These are phyloP conservation scores for Cudoniella acicularis DNA, from an alignment of 495 filamentous ascomycete species.

Conservation along the genomic window DNA sequence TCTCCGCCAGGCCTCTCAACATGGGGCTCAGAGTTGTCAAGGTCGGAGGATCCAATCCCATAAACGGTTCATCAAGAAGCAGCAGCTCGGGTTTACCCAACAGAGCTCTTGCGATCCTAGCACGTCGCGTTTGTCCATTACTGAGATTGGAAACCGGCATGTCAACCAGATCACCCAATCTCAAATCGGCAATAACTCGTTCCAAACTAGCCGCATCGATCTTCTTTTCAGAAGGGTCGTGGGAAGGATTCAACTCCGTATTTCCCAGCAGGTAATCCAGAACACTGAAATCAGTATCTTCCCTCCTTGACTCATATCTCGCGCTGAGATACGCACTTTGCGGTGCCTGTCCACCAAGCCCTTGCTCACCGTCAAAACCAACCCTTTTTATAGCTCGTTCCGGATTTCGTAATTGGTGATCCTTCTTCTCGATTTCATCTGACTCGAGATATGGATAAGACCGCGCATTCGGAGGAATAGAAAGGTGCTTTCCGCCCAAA, in stretches of 20 bases:
- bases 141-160: slow-evolving; percentile 85
- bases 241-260: slow-evolving; percentile 67
- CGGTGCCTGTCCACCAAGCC: slow-evolving; percentile 30
- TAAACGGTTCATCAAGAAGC: slow-evolving; percentile 91
- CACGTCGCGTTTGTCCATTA: slow-evolving; percentile 86
- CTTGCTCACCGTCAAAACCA: slow-evolving; percentile 67
- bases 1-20: slow-evolving; percentile 59
- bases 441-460: slow-evolving; percentile 71
- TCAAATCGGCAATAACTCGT: slow-evolving; percentile 62
- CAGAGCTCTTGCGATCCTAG: slow-evolving; percentile 82
- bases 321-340: slow-evolving; percentile 81
- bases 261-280: slow-evolving; percentile 73
- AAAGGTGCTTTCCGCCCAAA: slow-evolving; percentile 68
- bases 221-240: slow-evolving; percentile 39
- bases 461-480: slow-evolving; percentile 66
- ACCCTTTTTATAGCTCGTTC: slow-evolving; percentile 73
- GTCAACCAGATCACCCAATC: slow-evolving; percentile 58
- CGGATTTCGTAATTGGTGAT: slow-evolving; percentile 52
- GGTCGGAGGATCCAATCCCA: slow-evolving; percentile 89
- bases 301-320: slow-evolving; percentile 84
- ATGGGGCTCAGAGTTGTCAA: slow-evolving; percentile 63
- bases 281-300: slow-evolving; percentile 84
- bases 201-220: slow-evolving; percentile 45
- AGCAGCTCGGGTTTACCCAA: slow-evolving; percentile 74
- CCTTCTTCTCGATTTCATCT: slow-evolving; percentile 51